Conservation (phyloP, 2,329 filamentous ascomycete genomes). For the Apiospora koreana region DNA sequence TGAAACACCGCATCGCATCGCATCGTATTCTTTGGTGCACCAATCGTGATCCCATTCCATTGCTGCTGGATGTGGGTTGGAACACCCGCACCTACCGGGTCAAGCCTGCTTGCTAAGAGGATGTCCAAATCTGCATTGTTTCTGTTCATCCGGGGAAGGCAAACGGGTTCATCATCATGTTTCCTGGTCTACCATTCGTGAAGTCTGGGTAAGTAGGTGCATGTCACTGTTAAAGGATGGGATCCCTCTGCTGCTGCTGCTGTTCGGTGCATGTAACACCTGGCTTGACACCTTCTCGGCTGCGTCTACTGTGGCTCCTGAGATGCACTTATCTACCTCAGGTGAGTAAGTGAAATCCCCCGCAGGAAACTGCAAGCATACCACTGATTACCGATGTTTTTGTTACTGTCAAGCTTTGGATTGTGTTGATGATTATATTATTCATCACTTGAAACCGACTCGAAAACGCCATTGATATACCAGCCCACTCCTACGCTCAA, state of each 20-base stretch:
- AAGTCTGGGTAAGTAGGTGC: background rate
- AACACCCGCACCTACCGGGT: background rate
- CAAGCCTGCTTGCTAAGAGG: background rate
- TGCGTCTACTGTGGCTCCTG: background rate
- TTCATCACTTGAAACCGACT: slow-evolving; percentile 5
- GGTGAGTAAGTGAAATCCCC: background rate
- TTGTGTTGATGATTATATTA: background rate
- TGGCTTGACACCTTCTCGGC: background rate
- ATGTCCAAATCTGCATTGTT: background rate
- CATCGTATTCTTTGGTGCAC: background rate
- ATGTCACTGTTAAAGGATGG: background rate
- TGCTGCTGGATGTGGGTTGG: background rate
- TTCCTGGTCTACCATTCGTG: background rate
- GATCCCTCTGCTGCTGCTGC: background rate
- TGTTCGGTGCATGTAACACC: background rate
- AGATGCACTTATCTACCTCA: background rate
- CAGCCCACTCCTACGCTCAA: background rate
- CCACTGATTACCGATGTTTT: background rate
- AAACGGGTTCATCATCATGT: too few species aligned
- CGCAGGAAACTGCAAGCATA: background rate
- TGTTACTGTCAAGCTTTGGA: background rate
- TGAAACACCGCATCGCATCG: background rate
- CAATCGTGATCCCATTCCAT: background rate
- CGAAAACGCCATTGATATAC: slow-evolving; percentile 17
- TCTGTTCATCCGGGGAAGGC: background rate